These are phyloP conservation scores for Articulospora tetracladia DNA, from an alignment of 495 filamentous ascomycete species.

Conservation along the genomic window DNA sequence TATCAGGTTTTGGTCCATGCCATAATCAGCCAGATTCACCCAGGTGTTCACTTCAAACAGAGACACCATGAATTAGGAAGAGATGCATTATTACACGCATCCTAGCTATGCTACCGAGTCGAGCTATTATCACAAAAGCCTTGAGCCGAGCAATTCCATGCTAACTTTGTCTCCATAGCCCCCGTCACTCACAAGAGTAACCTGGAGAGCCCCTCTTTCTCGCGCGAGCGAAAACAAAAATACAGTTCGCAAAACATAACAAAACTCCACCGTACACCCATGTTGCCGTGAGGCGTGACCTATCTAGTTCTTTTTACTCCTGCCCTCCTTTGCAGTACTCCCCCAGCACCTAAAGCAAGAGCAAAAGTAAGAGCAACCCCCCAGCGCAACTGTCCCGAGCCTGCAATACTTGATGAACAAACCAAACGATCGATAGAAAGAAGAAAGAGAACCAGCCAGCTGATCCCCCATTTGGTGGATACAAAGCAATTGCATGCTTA, in stretches of 20 bases:
- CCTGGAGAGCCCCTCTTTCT: too few species aligned
- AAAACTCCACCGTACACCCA: constrained; percentile 21
- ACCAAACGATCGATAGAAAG: neutral
- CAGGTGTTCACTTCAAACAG: too few species aligned
- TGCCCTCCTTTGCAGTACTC: neutral
- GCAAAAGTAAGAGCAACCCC: neutral
- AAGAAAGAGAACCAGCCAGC: constrained; percentile 8
- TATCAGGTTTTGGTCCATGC: too few species aligned
- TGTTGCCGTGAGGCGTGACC: constrained; percentile 25
- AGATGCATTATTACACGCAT: too few species aligned
- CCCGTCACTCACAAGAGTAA: too few species aligned
- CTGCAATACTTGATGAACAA: neutral
- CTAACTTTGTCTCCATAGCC: too few species aligned
- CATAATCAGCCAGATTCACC: too few species aligned
- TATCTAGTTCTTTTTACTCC: constrained; percentile 25
- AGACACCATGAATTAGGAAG: too few species aligned
- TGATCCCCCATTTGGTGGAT: constrained; percentile 1
- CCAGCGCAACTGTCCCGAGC: neutral
- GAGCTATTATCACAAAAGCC: neutral
- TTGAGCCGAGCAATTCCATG: too few species aligned
- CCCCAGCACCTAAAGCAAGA: neutral
- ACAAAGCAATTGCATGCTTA: neutral
- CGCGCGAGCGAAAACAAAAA: neutral
- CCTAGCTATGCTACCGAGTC: too few species aligned
- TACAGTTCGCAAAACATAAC: neutral